Evolutionary conservation across 1,284 basidiomycete genomes (phyloP), one percentile per base, ranked within the genome.

Genomic region (Stygiomarasmius scandens): DNA sequence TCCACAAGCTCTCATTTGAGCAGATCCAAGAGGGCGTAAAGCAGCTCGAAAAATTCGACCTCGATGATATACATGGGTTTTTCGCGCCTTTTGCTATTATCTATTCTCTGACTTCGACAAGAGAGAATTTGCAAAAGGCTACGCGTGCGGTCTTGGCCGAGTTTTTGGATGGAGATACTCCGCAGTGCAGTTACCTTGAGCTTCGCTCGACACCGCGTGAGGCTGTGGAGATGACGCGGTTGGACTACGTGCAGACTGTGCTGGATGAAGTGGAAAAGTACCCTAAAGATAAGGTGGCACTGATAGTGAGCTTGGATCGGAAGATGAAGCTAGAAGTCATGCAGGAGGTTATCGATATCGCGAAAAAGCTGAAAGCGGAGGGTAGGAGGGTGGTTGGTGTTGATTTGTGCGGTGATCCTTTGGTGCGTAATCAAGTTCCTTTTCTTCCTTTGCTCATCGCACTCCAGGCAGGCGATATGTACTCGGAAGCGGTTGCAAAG

Each of bases 341-440:
- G 34, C 60, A 67, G 19, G 87, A 91, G 61, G 83, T 83, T 58
- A 70, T 92, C 0, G 72, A 75, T 10, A 71, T 87, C 19, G 88
- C 89, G 0, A 74, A 82, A 5, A 67, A 71, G 54, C 67, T 94
- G 54, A 85, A 78, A 58, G 61, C 68, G 1, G 79, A 79, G 36
- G 88, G 89, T 0, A 68, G 84, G 47, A 75, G 86, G 2, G 76
- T 94, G 2, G 88, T 93, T 8, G 92, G 90, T 4, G 70, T 95
- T 2, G 92, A 95, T 71, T 71, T 95, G 0, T 93, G 91, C 63
- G 92, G 92, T 0, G 83, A 92, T 71, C 90, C 91, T 0, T 67
- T 69, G 57, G 79, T 81, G 52, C 41, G 73, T 67, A 9, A 24
- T 52, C 20, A 27, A 12, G 25, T 52, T 6, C 45, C 52, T 54